phyloP scores from a whole-genome alignment of 129 eudicot species.

The Solidago caesia region DNA sequence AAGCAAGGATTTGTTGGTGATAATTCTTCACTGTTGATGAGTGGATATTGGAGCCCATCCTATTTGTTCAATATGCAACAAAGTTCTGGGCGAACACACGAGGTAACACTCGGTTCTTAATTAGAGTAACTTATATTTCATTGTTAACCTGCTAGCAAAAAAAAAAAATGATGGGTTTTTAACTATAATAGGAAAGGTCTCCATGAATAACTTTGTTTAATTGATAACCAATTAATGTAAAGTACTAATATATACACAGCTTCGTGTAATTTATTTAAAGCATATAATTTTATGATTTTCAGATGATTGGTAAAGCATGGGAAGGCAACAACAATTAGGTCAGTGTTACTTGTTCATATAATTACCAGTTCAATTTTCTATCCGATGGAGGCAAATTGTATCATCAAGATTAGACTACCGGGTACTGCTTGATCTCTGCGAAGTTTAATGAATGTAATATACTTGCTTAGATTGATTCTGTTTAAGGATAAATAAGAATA shows the following conservation, averaged over 20 bases:
- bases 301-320: conserved; percentile 32
- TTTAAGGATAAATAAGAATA: neutral
- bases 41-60: conserved; percentile 19
- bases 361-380: conserved; percentile 17
- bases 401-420: conserved; percentile 24
- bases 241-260: neutral
- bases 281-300: conserved; percentile 18
- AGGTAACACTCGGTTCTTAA: conserved; percentile 23
- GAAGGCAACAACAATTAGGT: conserved; percentile 33
- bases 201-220: neutral
- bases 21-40: conserved; percentile 23
- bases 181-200: neutral
- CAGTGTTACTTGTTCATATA: conserved; percentile 29
- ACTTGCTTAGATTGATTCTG: conserved; percentile 6
- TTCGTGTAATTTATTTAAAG: conserved; percentile 25
- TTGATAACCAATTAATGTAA: neutral
- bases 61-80: conserved; percentile 20
- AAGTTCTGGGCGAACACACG: conserved; percentile 24
- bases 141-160: too few relatives aligned
- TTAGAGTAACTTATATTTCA: neutral
- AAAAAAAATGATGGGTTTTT: too few relatives aligned
- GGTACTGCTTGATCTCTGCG: neutral
- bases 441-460: conserved; percentile 16
- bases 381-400: conserved; percentile 29
- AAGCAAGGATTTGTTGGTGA: conserved; percentile 32